Evolutionary conservation across 495 filamentous ascomycete genomes (phyloP), one percentile per base, ranked within the genome.

Genomic region (Aeminium ludgeri): DNA sequence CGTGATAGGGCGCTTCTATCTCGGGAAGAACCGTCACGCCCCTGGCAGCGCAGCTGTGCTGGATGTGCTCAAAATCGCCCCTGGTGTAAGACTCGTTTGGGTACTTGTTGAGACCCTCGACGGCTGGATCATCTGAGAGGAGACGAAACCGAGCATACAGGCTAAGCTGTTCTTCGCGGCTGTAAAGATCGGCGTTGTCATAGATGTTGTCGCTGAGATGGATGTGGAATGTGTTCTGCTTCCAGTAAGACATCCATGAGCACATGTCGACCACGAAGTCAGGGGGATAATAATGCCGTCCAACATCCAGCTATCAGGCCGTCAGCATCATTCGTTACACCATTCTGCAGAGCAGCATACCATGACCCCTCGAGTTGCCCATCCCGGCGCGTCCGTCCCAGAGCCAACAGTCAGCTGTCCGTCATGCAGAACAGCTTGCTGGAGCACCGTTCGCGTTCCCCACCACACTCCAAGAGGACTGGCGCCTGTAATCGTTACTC

Each of bases 211-310:
- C 67, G 50, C 65, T 68, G 1, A 70, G 55, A 46, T 72, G 68
- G 2, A 70, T 10, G 34, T 72, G 68, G 42, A 72, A 66, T 2
- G 54, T 63, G 45, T 70, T 70, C 41, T 70, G 66, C 46, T 72
- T 72, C 58, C 69, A 72, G 46, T 64, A 69, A 25, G 64, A 68
- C 44, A 68, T 55, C 38, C 68, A 70, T 10, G 64, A 58, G 52
- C 68, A 70, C 49, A 70, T 56, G 38, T 69, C 65, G 17, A 57
- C 48, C n/a, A 72, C 38, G 40, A 72, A 72, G 43, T 66, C 57
- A 2, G 64, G 57, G 6, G 66, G 65, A 41, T 70, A 69, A 38
- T 63, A 72, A 44, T 68, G 62, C 13, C 68, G 59, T 7, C 55
- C 68, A 27, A 46, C 65, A 49, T 70, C 68, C 7, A 72, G 55